Evolutionary conservation across 495 filamentous ascomycete genomes (phyloP).

Genomic region (Friedmanniomyces simplex): DNA sequence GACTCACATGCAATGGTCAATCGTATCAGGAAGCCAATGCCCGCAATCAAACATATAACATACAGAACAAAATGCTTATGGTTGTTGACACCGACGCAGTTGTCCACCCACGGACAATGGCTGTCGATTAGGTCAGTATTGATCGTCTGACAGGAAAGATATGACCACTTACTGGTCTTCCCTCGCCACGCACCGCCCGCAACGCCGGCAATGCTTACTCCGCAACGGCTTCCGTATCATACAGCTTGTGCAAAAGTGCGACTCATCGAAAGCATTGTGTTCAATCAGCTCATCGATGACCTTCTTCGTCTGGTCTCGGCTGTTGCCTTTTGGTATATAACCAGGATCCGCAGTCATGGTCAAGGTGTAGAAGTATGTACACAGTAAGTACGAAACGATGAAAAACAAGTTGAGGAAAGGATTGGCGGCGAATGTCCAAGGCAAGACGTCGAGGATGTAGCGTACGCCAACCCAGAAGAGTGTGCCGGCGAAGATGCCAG

Average conservation of each 20-base stretch:
- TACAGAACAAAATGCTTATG: slow-evolving; percentile 92
- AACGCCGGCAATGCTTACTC: slow-evolving; percentile 90
- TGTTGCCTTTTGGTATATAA: slow-evolving; percentile 84
- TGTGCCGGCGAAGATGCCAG: slow-evolving; percentile 84
- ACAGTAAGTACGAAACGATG: slow-evolving; percentile 49
- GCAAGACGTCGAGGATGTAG: slow-evolving; percentile 64
- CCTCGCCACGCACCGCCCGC: slow-evolving; percentile 85
- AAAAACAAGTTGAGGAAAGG: slow-evolving; percentile 70
- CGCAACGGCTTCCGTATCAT: slow-evolving; percentile 86
- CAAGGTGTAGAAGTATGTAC: slow-evolving; percentile 72
- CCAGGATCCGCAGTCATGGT: slow-evolving; percentile 86
- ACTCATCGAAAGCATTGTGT: slow-evolving; percentile 82
- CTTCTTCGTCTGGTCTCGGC: slow-evolving; percentile 75
- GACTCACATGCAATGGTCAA: slow-evolving; percentile 38
- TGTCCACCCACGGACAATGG: slow-evolving; percentile 96
- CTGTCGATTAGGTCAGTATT: slow-evolving; percentile 43
- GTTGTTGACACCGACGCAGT: slow-evolving; percentile 91
- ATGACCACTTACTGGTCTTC: slow-evolving; percentile 74
- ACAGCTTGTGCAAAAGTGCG: slow-evolving; percentile 85
- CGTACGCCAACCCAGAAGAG: slow-evolving; percentile 72
- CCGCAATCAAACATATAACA: slow-evolving; percentile 62
- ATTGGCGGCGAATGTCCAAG: slow-evolving; percentile 44
- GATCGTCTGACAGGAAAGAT: not conserved
- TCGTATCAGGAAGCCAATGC: slow-evolving; percentile 50
- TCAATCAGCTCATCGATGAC: slow-evolving; percentile 75